These are phyloP conservation scores for Candida sanyaensis DNA, from an alignment of 1,139 yeast species.

Conservation along the genomic window DNA sequence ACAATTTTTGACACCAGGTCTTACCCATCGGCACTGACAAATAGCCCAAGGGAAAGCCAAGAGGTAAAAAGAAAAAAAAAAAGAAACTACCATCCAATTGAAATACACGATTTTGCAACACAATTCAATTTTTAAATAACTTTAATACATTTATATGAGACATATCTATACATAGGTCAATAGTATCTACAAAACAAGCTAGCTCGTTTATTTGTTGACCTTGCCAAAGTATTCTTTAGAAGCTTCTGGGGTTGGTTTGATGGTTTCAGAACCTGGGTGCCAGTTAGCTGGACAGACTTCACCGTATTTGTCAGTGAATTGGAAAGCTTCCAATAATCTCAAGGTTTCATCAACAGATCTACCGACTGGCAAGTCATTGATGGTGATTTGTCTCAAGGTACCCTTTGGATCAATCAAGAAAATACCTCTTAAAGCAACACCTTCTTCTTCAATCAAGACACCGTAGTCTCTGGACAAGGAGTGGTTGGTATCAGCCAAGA, in stretches of 20 bases:
- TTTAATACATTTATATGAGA: not conserved
- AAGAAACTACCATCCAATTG: no score
- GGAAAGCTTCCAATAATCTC: conserved; percentile 98
- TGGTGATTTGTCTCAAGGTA: conserved; percentile 88
- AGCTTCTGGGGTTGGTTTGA: conserved; percentile 80
- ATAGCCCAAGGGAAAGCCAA: not conserved
- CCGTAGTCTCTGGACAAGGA: conserved; percentile 92
- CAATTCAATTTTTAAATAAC: no score
- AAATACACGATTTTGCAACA: no score
- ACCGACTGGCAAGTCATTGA: conserved; percentile 98
- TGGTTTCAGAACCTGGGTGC: conserved; percentile 96
- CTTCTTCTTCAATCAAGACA: conserved; percentile 93
- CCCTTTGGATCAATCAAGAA: conserved; percentile 98
- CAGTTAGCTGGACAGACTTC: conserved; percentile 99
- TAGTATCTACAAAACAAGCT: not conserved
- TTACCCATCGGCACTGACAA: not conserved
- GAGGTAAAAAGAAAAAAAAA: no score
- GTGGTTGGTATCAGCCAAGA: conserved; percentile 97
- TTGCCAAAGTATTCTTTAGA: conserved; percentile 81
- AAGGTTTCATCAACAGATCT: conserved; percentile 97
- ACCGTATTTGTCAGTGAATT: conserved; percentile 97
- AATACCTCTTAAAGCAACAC: conserved; percentile 96
- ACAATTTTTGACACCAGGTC: not conserved
- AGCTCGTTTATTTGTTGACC: conserved; percentile 37
- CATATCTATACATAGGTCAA: not conserved